These are phyloP conservation scores for Apiospora marii DNA, from an alignment of 2,329 filamentous ascomycete species.

Conservation along the genomic window DNA sequence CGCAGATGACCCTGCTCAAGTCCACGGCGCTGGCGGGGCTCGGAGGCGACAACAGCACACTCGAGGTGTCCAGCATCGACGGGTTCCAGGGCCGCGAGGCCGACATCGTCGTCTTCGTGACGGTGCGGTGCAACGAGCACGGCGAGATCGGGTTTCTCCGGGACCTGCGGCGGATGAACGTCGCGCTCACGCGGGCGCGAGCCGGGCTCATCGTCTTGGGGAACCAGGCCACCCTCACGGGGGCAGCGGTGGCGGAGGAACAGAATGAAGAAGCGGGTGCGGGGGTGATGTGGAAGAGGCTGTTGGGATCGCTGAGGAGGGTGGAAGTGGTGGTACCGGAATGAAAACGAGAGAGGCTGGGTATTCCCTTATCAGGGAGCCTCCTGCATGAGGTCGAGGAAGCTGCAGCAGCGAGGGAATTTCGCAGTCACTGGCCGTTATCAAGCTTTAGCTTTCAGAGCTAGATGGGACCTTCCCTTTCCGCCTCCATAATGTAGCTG, in stretches of 20 bases:
- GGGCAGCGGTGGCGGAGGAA: not conserved
- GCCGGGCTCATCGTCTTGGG: constrained; percentile 10
- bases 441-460: no score
- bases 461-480: no score
- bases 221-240: constrained; percentile 6
- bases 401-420: no score
- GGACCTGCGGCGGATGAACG: constrained; percentile 50
- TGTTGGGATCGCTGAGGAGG: not conserved
- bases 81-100: constrained; percentile 53
- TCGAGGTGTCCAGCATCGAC: constrained; percentile 51
- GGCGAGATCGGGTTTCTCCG: constrained; percentile 50
- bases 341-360: not conserved
- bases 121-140: constrained; percentile 50
- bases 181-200: constrained; percentile 47
- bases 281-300: constrained; percentile 1
- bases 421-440: no score
- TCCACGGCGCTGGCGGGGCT: constrained; percentile 22
- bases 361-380: no score
- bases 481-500: no score
- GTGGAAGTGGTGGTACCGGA: not conserved
- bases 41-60: constrained; percentile 34
- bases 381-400: no score
- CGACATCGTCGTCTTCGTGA: constrained; percentile 52
- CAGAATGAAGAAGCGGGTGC: not conserved
- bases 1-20: constrained; percentile 44